Conservation (phyloP, 225 moss, liverwort and hornwort species). For the Sphagnum contortum region DNA sequence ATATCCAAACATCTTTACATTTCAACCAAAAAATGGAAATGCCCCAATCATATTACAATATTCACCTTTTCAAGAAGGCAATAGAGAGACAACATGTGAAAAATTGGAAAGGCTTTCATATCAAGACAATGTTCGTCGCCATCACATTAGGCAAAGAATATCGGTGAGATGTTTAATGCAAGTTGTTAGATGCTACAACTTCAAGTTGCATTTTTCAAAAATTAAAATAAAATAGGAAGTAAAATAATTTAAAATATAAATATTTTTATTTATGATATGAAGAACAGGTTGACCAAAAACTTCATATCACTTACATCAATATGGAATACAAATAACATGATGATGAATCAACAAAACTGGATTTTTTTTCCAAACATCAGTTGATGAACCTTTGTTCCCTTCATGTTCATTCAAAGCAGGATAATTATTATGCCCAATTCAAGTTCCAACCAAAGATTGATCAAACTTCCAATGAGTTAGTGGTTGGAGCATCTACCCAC, state of each 20-base stretch:
- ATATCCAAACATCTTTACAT: conserved; percentile 10
- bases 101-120: conserved; percentile 72
- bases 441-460: conserved; percentile 86
- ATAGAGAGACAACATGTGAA: conserved; percentile 49
- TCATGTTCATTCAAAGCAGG: conserved; percentile 30
- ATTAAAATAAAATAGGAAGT: no score
- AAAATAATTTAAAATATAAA: no score
- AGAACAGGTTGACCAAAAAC: no score
- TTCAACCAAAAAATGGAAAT: conserved; percentile 68
- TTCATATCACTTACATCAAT: no score
- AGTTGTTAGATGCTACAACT: no score
- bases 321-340: no score
- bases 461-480: conserved; percentile 53
- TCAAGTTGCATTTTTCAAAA: no score
- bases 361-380: no score
- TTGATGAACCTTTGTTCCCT: no score
- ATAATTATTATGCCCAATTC: conserved; percentile 88
- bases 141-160: conserved; percentile 71
- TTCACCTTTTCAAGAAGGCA: conserved; percentile 50
- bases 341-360: no score
- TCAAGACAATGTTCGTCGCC: conserved; percentile 55
- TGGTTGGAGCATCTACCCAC: conserved; percentile 62
- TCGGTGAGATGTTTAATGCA: no score
- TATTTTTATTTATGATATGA: no score
- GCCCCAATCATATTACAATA: conserved; percentile 58